phyloP scores from a whole-genome alignment of 192 early-diverging fungal species.

The Coemansia aciculifera region DNA sequence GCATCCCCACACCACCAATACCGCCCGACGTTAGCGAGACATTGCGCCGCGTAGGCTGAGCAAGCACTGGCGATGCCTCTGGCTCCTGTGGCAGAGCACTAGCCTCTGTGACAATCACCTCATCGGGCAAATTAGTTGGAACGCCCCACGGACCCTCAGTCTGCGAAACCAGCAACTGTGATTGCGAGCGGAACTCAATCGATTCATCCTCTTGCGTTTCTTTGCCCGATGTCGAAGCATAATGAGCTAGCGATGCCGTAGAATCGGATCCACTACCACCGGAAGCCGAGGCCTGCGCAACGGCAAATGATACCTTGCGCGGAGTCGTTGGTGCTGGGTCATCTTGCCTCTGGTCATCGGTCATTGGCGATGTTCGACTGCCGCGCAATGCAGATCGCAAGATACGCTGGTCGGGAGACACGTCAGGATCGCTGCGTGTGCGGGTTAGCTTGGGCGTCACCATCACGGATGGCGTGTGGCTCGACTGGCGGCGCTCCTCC shows the following conservation, averaged over 20 bases:
- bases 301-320: constrained; percentile 27
- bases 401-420: constrained; percentile 12
- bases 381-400: constrained; percentile 35
- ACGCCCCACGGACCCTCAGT: not conserved
- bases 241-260: not conserved
- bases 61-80: not conserved
- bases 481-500: constrained; percentile 1
- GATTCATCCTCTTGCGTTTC: constrained; percentile 12
- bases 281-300: not conserved
- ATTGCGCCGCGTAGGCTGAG: constrained; percentile 4
- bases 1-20: constrained; percentile 34
- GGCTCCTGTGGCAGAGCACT: not conserved
- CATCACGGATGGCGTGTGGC: not conserved
- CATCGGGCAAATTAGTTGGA: not conserved
- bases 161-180: not conserved
- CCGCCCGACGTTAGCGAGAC: constrained; percentile 2
- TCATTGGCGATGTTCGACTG: constrained; percentile 13
- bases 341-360: not conserved
- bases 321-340: not conserved
- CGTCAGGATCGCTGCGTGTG: constrained; percentile 20
- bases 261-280: not conserved
- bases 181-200: constrained; percentile 12
- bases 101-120: not conserved
- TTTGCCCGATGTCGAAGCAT: not conserved
- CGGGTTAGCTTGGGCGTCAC: constrained; percentile 33